Conservation (phyloP, 192 early-diverging fungal species). For the Umbelopsis ramanniana region DNA sequence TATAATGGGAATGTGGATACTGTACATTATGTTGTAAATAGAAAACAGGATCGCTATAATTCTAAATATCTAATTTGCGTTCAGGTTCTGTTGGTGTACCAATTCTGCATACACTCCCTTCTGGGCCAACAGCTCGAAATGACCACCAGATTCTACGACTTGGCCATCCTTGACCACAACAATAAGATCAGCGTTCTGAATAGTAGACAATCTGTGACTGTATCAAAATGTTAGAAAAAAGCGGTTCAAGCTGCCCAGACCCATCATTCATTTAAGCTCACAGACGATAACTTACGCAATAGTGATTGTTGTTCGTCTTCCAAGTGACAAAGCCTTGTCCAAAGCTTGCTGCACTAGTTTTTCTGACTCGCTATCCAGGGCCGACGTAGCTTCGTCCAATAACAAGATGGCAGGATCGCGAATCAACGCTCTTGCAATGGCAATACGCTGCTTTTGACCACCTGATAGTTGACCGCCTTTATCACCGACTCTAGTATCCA, state of each 20-base stretch:
- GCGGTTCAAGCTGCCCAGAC: too few species aligned
- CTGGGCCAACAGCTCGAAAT: slow-evolving; percentile 56
- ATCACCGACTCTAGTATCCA: slow-evolving; percentile 69
- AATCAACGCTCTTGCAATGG: slow-evolving; percentile 85
- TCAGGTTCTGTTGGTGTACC: slow-evolving; percentile 67
- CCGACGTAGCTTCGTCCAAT: slow-evolving; percentile 84
- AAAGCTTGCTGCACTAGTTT: slow-evolving; percentile 69
- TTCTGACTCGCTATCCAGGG: slow-evolving; percentile 71
- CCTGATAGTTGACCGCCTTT: slow-evolving; percentile 63
- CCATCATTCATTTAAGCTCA: too few species aligned
- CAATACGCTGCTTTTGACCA: slow-evolving; percentile 82
- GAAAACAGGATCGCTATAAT: not conserved
- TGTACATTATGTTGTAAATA: not conserved
- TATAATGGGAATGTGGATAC: too few species aligned
- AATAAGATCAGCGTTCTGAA: slow-evolving; percentile 47
- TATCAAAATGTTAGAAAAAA: not conserved
- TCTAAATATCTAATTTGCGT: slow-evolving; percentile 30
- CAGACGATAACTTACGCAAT: slow-evolving; percentile 48
- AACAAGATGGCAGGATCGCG: slow-evolving; percentile 81
- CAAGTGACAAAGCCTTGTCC: slow-evolving; percentile 60
- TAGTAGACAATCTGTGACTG: slow-evolving; percentile 18
- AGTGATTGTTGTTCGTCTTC: slow-evolving; percentile 67
- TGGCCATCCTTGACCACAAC: slow-evolving; percentile 74
- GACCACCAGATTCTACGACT: slow-evolving; percentile 64
- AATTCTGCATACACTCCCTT: slow-evolving; percentile 62